phyloP scores from a whole-genome alignment of 805 yeast genomes.

The Myxozyma udenii region DNA sequence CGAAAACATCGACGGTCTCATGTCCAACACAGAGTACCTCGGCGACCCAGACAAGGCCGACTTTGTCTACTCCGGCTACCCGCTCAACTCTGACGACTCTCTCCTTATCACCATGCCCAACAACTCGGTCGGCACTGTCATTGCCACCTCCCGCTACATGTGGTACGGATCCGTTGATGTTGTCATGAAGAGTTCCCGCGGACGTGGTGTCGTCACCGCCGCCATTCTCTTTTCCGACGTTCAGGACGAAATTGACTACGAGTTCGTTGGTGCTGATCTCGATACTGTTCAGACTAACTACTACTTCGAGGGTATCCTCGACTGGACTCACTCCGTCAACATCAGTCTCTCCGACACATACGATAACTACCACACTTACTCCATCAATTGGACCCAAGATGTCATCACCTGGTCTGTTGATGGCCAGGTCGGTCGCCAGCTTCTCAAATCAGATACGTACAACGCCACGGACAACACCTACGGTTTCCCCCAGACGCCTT shows the following conservation, averaged over 20 bases:
- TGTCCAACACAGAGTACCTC: slow-evolving; percentile 46
- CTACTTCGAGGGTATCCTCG: slow-evolving; percentile 70
- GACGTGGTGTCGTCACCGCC: slow-evolving; percentile 79
- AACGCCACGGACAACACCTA: slow-evolving; percentile 68
- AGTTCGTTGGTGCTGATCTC: slow-evolving; percentile 75
- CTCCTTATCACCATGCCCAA: slow-evolving; percentile 76
- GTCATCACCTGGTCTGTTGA: slow-evolving; percentile 68
- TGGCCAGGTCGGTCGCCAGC: slow-evolving; percentile 65
- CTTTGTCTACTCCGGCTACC: slow-evolving; percentile 62
- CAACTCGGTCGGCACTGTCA: slow-evolving; percentile 68
- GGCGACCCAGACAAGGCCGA: slow-evolving; percentile 68
- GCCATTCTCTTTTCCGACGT: slow-evolving; percentile 77
- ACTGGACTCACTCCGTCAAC: slow-evolving; percentile 59
- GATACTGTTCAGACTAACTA: slow-evolving; percentile 69
- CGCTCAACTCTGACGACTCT: slow-evolving; percentile 53
- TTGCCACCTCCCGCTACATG: slow-evolving; percentile 71
- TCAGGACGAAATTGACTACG: slow-evolving; percentile 88
- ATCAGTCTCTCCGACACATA: slow-evolving; percentile 52
- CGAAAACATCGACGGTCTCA: slow-evolving; percentile 38
- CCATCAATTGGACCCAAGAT: slow-evolving; percentile 78
- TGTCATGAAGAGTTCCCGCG: slow-evolving; percentile 67
- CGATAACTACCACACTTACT: slow-evolving; percentile 71
- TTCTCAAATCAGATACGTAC: slow-evolving; percentile 53
- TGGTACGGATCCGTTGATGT: slow-evolving; percentile 86
- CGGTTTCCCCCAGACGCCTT: slow-evolving; percentile 88